These are phyloP conservation scores for Oryza glumipatula DNA, from an alignment of 176 grass and related monocot genomes.

Conservation along the genomic window DNA sequence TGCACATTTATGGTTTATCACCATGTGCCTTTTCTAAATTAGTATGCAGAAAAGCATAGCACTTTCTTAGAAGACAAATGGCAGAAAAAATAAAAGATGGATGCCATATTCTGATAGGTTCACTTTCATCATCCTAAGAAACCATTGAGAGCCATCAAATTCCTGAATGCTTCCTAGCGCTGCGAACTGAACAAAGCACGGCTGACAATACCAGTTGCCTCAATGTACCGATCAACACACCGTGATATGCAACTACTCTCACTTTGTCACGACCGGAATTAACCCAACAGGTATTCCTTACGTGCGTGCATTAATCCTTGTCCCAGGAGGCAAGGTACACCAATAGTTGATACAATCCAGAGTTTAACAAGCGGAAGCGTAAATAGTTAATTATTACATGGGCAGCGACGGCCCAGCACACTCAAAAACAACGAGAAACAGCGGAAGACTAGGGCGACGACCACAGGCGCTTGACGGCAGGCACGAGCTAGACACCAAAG, in stretches of 20 bases:
- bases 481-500: too few species aligned
- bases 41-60: background rate
- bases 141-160: background rate
- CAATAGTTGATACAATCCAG: too few species aligned
- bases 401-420: too few species aligned
- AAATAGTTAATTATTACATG: too few species aligned
- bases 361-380: too few species aligned
- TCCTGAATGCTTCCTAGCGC: background rate
- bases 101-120: background rate
- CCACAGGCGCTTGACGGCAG: too few species aligned
- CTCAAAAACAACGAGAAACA: too few species aligned
- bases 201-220: slow-evolving; percentile 59
- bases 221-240: slow-evolving; percentile 50
- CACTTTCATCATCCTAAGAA: background rate
- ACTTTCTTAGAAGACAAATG: background rate
- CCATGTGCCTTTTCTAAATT: background rate
- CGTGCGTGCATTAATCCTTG: too few species aligned
- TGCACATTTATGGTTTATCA: background rate
- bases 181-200: slow-evolving; percentile 46
- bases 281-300: too few species aligned
- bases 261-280: too few species aligned
- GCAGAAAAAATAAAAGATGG: background rate
- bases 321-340: too few species aligned
- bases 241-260: slow-evolving; percentile 61
- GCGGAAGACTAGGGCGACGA: too few species aligned